Conservation (phyloP, 2,329 filamentous ascomycete species). For the Myriangium duriaei region DNA sequence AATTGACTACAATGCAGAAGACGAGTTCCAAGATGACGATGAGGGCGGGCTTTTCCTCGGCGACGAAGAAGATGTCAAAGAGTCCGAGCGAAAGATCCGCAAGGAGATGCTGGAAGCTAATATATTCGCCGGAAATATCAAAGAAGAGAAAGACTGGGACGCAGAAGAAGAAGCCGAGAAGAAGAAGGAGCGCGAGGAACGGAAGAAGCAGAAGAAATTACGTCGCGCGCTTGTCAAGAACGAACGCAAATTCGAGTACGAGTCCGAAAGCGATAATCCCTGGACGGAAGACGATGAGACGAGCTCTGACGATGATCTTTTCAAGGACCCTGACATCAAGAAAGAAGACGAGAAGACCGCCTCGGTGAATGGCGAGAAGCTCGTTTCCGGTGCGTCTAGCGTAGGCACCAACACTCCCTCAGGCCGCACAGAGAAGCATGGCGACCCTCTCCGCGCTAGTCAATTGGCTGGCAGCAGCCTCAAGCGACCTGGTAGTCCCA, state of each 20-base stretch:
- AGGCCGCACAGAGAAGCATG: conserved; percentile 39
- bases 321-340: conserved; percentile 44
- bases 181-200: conserved; percentile 55
- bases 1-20: conserved; percentile 53
- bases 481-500: conserved; percentile 77
- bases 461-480: conserved; percentile 38
- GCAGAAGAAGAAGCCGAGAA: conserved; percentile 55
- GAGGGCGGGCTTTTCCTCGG: conserved; percentile 68
- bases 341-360: conserved; percentile 41
- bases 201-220: conserved; percentile 61
- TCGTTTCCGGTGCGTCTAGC: conserved; percentile 44
- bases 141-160: conserved; percentile 40
- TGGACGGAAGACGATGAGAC: conserved; percentile 36
- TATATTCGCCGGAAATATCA: conserved; percentile 51
- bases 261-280: conserved; percentile 33
- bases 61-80: conserved; percentile 59
- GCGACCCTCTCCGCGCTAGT: conserved; percentile 40
- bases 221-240: conserved; percentile 72
- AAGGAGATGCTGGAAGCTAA: conserved; percentile 78
- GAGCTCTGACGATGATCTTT: conserved; percentile 52
- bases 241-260: conserved; percentile 79
- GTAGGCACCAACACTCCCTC: conserved; percentile 61
- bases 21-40: conserved; percentile 77
- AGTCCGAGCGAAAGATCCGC: conserved; percentile 53
- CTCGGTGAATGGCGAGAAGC: conserved; percentile 32